phyloP scores from a whole-genome alignment of 2,329 filamentous ascomycete genomes.

The Trichoderma koningii region DNA sequence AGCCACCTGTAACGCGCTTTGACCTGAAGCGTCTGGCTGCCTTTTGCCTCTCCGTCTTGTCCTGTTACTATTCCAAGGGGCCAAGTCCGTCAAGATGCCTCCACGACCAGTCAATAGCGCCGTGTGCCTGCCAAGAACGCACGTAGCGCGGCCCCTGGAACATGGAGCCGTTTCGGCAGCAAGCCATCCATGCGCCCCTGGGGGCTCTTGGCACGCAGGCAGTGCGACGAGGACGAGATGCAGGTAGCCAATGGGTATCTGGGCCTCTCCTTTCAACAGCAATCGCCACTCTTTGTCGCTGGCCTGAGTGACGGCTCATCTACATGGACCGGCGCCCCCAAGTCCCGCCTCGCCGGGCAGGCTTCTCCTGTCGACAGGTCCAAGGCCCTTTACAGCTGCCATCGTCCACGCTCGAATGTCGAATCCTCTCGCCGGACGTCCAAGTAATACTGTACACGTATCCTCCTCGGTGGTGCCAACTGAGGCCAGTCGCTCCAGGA shows the following conservation, averaged over 20 bases:
- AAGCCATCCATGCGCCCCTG: constrained; percentile 23
- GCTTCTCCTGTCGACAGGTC: background rate
- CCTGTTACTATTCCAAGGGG: background rate
- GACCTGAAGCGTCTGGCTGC: no score
- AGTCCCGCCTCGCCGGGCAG: background rate
- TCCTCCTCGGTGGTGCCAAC: background rate
- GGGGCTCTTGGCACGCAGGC: constrained; percentile 13
- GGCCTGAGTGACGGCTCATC: background rate
- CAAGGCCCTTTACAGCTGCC: constrained; percentile 3
- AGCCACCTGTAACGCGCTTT: constrained; percentile 7
- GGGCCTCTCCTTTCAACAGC: no score
- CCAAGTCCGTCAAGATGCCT: constrained; percentile 7
- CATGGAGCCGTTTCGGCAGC: constrained; percentile 25
- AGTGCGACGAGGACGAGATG: background rate
- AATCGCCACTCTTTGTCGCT: background rate
- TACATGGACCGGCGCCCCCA: background rate
- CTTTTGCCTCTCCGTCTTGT: background rate
- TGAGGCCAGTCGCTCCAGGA: background rate
- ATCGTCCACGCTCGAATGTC: background rate
- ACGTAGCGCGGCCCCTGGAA: constrained; percentile 21
- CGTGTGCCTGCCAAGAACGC: constrained; percentile 25
- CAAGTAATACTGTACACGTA: no score
- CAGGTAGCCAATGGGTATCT: background rate
- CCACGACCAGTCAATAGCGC: constrained; percentile 19
- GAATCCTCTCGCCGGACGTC: constrained; percentile 5